Conservation (phyloP, 2,329 filamentous ascomycete genomes). For the Fusarium sp. region DNA sequence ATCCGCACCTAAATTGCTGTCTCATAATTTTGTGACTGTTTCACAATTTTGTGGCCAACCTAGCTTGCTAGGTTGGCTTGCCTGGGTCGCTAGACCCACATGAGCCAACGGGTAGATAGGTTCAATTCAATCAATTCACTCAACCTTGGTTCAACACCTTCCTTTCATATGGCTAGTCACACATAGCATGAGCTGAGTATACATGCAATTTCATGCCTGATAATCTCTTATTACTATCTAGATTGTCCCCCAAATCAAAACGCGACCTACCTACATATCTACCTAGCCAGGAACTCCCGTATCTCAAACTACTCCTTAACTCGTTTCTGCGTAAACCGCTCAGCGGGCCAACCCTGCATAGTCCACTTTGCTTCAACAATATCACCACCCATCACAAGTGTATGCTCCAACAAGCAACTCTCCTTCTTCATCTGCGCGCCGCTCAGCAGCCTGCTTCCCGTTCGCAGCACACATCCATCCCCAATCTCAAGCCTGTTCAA, state of each 20-base stretch:
- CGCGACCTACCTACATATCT: background rate
- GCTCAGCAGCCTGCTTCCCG: slow-evolving; percentile 63
- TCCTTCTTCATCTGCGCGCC: slow-evolving; percentile 66
- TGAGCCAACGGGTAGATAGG: too few species aligned
- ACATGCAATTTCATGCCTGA: background rate
- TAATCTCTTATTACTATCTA: background rate
- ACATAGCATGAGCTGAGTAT: background rate
- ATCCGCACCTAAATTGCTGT: too few species aligned
- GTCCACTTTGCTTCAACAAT: slow-evolving; percentile 62
- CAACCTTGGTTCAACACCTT: too few species aligned
- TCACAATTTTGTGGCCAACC: too few species aligned
- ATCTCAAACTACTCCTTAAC: background rate
- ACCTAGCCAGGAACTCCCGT: background rate
- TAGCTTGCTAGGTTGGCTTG: too few species aligned
- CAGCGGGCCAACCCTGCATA: slow-evolving; percentile 66
- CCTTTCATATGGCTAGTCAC: background rate
- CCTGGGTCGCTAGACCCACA: too few species aligned
- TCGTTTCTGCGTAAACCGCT: slow-evolving; percentile 24
- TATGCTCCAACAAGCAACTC: slow-evolving; percentile 67
- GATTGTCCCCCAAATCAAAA: background rate
- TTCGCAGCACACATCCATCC: slow-evolving; percentile 63
- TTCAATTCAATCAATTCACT: too few species aligned
- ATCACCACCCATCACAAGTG: slow-evolving; percentile 68
- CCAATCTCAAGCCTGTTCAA: slow-evolving; percentile 64
- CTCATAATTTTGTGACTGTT: too few species aligned